Base-by-base conservation (phyloP, 257 asterid genomes). In the Anisodus tanguticus region DNA sequence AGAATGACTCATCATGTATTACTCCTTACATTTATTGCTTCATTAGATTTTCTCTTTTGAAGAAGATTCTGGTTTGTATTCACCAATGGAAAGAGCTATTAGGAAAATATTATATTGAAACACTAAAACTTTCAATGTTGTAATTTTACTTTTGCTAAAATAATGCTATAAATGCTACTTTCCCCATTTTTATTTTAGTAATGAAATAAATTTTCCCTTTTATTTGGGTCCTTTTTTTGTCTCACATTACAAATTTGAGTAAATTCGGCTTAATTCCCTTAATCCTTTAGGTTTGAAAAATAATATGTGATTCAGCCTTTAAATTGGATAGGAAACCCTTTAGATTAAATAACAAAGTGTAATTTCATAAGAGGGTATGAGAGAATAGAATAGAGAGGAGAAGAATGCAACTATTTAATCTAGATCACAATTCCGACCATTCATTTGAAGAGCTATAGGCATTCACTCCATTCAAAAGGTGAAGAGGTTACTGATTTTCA, bases 41-140 rank as follows among this genome's bases (percentile, higher is more conserved):
- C 35, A 31, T 31, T 31, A 31, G 35, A 31, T 31, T 31, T 31
- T 72, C 80, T 11, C 41, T 47, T 72, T 72, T 47, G n/a, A n/a
- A 72, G 59, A 70, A 72, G 80, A 72, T 72, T 72, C 59, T 72
- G 39, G n/a, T 72, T 19, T 72, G 41, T 72, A 19, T 19, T 72
- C 35, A 72, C 80, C 60, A 45, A 72, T 72, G 41, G 60, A 72
- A 47, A 72, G 19, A 19, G 41, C n/a, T 47, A 4, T 3, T 11
- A 5, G 8, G 55, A 47, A 47, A 47, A n/a, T 72, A 72, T 47
- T 4, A 45, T 6, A 47, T 72, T 47, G 11, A 47, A 72, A 19
- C 60, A 31, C 35, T 19, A 19, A 41, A 72, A 72, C 0, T 72
- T 47, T 47, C 60, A 19, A 71, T 17, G 60, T 47, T 19, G 17